Evolutionary conservation across 2,329 filamentous ascomycete species (phyloP), one percentile per base, ranked within the genome.

Genomic region (Colletotrichum spinosum): DNA sequence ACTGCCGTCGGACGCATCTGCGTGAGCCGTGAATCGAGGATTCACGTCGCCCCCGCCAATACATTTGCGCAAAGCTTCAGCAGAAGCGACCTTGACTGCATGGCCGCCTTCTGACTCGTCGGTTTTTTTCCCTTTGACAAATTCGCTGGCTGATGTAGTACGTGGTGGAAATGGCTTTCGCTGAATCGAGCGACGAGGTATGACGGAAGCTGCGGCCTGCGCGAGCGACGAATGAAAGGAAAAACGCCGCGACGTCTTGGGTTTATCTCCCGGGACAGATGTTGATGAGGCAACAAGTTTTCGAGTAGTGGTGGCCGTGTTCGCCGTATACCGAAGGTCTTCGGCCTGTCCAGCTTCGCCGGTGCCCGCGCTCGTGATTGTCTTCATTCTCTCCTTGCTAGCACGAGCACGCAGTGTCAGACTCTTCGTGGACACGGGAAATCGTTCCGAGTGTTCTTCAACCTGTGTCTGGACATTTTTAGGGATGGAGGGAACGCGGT

Each of bases 321-420:
- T 41, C 8, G 42, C 5, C 17, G 51, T 11, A 33, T 44, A 35
- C 25, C 53, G 51, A 8, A 34, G 11, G 49, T 38, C 55, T 8
- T 66, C 55, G 1, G 17, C 7, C n/a, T 65, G 60, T 10, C 45
- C 45, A 2, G 42, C 25, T 48, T 83, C 81, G 15, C 80, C 72
- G 53, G 82, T 85, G 6, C 80, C 82, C 8, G 84, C 82, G 64
- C 83, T 85, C 55, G 85, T 70, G 15, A 85, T 84, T 1, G 83
- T 85, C 55, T 81, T 81, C 34, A 85, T 70, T 0, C 81, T 83
- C 34, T 84, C 83, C 67, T 79, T 79, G 69, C 80, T 84, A n/a
- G 76, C 69, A 38, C 81, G 78, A 0, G 75, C 72, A 49, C 76
- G 79, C 50, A 82, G 68, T 6, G 74, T 71, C 10, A 79, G 68